Base-by-base conservation (phyloP, 176 grass and related monocot species). In the Musa troglodytarum region DNA sequence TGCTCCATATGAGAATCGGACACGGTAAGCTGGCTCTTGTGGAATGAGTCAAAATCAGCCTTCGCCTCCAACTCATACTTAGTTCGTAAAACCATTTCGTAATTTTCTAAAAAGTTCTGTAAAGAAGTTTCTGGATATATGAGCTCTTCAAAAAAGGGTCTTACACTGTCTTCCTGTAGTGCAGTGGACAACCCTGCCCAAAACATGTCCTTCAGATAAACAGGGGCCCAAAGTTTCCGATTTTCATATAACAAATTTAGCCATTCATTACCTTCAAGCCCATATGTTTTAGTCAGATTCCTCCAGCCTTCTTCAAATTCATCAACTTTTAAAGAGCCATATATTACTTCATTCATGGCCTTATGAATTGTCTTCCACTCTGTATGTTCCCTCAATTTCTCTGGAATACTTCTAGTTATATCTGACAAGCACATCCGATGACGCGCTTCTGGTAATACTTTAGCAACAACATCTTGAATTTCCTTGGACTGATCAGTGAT, bases 231-330 rank as follows among this genome's bases (percentile, higher is more conserved):
- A 10, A 87, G 51, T 43, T 84, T 84, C 10, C 90, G 82, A 82
- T 82, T 84, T 66, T 92, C 90, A 89, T 89, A 89, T 71, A 92
- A 68, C 70, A 72, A 85, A 21, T 24, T 54, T 50, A 92, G 65
- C 90, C 90, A 92, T 83, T 86, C 79, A 28, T 80, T 86, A 28
- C 69, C 82, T 76, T 89, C 79, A 80, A 92, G 86, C 0, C 77
- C 65, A 78, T 80, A 89, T 49, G 69, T 84, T 17, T 89, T 62
- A 1, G 76, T 73, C 80, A 82, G 76, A 58, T 72, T 78, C 62
- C 81, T 89, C 90, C 90, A 92, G 6, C 86, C 74, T 80, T 75
- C 84, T 72, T 89, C 90, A 81, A 92, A 92, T 78, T 87, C 84
- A 65, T 85, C 71, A 50, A 80, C 53, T 25, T 75, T 89, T 76